A percentile compares a stretch with the other conserved stretches of the same genome.
phyloP scores from a whole-genome alignment of 305 asterid species.

The Solanum hybrid region DNA sequence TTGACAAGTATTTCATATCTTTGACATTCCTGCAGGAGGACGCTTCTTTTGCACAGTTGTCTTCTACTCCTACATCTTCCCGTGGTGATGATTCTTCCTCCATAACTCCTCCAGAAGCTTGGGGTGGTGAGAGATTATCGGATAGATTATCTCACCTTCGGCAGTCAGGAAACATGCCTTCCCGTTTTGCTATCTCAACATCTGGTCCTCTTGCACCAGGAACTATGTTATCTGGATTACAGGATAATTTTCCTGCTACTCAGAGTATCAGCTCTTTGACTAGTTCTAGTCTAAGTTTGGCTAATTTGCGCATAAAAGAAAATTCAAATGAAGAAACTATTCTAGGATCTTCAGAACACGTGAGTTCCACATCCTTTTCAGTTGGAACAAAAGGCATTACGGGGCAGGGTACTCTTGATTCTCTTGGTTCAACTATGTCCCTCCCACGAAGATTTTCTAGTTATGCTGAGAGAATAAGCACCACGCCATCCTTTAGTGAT shows the following conservation, averaged over 20 bases:
- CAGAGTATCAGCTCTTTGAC: conserved; percentile 41
- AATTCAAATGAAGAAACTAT: conserved; percentile 37
- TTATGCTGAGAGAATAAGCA: conserved; percentile 90
- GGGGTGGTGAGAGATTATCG: conserved; percentile 80
- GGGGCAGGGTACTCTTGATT: conserved; percentile 44
- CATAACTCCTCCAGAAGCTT: conserved; percentile 87
- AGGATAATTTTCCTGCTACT: conserved; percentile 40
- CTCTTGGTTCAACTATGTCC: conserved; percentile 47
- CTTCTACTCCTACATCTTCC: conserved; percentile 44
- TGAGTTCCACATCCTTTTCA: conserved; percentile 30
- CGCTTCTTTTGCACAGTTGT: conserved; percentile 40
- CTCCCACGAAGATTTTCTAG: conserved; percentile 63
- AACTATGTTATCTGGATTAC: conserved; percentile 49
- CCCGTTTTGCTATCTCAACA: conserved; percentile 53
- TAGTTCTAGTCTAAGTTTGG: conserved; percentile 41
- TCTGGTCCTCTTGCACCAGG: conserved; percentile 55
- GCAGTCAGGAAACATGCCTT: conserved; percentile 52
- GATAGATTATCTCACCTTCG: conserved; percentile 58
- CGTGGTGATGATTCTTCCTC: conserved; percentile 51
- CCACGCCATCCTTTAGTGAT: conserved; percentile 51
- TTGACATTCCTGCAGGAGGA: conserved; percentile 51
- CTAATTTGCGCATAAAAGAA: conserved; percentile 43
- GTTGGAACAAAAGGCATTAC: conserved; percentile 32
- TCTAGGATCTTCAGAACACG: conserved; percentile 37
- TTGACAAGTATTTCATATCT: not conserved